These are phyloP conservation scores for Sporopachydermia lactativora DNA, from an alignment of 805 yeast species.

Conservation along the genomic window DNA sequence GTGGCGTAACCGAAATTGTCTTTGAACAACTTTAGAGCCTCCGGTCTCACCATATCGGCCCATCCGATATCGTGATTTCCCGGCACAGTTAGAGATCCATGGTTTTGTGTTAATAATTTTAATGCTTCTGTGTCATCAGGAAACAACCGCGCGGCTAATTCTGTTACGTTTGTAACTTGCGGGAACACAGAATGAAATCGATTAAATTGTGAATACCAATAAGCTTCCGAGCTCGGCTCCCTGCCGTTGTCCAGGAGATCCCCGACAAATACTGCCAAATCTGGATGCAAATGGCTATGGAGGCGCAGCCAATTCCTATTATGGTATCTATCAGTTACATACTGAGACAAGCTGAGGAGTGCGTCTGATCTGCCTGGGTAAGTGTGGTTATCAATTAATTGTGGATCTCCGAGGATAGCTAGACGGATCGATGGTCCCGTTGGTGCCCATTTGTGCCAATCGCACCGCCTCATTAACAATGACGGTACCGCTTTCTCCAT, in stretches of 20 bases:
- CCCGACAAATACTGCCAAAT: conserved; percentile 54
- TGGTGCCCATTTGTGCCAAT: neutral
- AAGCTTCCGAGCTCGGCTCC: conserved; percentile 37
- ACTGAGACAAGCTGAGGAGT: conserved; percentile 27
- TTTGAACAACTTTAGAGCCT: conserved; percentile 38
- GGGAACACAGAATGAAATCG: conserved; percentile 50
- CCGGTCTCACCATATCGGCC: conserved; percentile 41
- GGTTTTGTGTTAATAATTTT: conserved; percentile 16
- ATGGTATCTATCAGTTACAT: conserved; percentile 52
- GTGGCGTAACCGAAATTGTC: conserved; percentile 48
- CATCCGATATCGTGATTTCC: conserved; percentile 84
- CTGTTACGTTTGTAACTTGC: conserved; percentile 15
- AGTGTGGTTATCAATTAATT: conserved; percentile 60
- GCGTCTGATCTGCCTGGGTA: conserved; percentile 41
- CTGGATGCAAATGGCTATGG: conserved; percentile 41
- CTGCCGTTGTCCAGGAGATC: conserved; percentile 72
- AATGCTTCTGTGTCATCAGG: too few species aligned
- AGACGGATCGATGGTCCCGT: conserved; percentile 12
- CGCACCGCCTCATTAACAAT: neutral
- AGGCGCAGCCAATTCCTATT: conserved; percentile 42
- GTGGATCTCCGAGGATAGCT: conserved; percentile 63
- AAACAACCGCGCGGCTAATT: conserved; percentile 12
- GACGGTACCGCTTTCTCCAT: neutral
- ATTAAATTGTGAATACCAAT: conserved; percentile 44
- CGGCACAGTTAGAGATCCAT: conserved; percentile 23